A percentile compares a stretch with the other conserved stretches of the same genome.
These are phyloP conservation scores for Phtheirospermum japonicum DNA, from an alignment of 257 asterid genomes.

Conservation along the genomic window DNA sequence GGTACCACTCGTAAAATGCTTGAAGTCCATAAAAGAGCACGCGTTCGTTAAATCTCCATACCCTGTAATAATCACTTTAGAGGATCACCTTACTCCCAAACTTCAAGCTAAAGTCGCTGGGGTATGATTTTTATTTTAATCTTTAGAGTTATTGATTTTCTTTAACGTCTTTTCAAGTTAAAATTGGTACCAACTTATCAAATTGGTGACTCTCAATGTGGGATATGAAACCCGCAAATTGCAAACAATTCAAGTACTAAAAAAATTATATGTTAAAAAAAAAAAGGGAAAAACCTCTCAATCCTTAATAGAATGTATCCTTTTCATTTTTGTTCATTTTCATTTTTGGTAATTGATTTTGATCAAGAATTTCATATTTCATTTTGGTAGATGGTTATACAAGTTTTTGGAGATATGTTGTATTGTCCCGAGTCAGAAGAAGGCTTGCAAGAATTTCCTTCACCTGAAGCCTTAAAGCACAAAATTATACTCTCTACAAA, in stretches of 20 bases:
- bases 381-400: constrained; percentile 55
- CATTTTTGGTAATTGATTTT: background rate
- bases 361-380: background rate
- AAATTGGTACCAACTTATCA: no score
- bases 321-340: background rate
- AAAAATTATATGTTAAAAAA: no score
- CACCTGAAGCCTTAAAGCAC: constrained; percentile 71
- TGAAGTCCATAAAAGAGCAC: constrained; percentile 68
- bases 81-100: constrained; percentile 86
- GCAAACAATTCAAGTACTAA: no score
- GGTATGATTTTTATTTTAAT: constrained; percentile 38
- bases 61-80: constrained; percentile 83
- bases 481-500: constrained; percentile 82
- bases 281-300: no score
- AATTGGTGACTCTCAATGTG: no score
- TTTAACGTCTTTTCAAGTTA: no score
- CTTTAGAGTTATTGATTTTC: no score
- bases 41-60: constrained; percentile 81
- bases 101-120: constrained; percentile 93
- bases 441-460: constrained; percentile 68
- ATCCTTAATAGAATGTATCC: no score
- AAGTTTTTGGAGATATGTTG: constrained; percentile 87
- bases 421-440: constrained; percentile 57
- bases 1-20: constrained; percentile 67
- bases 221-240: no score